Conservation (phyloP, 2,329 filamentous ascomycete genomes). For the Neofusicoccum sp. region DNA sequence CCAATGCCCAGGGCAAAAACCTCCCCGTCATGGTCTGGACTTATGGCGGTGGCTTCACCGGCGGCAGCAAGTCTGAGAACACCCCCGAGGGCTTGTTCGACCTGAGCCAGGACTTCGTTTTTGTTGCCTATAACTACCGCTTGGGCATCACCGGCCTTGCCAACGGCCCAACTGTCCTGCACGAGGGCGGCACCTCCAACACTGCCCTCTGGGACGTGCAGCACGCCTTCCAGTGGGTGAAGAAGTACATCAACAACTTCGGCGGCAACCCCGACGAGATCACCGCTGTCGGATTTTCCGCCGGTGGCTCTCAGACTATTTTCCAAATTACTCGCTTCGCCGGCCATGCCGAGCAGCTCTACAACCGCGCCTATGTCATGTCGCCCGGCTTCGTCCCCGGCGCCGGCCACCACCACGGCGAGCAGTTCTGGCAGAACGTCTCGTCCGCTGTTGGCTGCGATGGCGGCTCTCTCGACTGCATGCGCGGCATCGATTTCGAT, state of each 20-base stretch:
- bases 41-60: conserved; percentile 43
- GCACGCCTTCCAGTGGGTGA: conserved; percentile 50
- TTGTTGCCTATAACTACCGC: conserved; percentile 37
- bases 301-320: conserved; percentile 20
- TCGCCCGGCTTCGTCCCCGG: conserved; percentile 35
- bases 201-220: conserved; percentile 41
- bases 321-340: conserved; percentile 35
- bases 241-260: conserved; percentile 46
- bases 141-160: conserved; percentile 46
- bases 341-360: conserved; percentile 32
- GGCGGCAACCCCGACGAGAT: conserved; percentile 49
- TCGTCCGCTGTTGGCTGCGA: conserved; percentile 32
- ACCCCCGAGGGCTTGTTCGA: conserved; percentile 24
- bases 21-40: conserved; percentile 50
- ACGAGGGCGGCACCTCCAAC: conserved; percentile 45
- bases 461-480: conserved; percentile 31
- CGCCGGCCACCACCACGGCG: conserved; percentile 36
- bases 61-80: conserved; percentile 29
- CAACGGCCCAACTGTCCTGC: conserved; percentile 44
- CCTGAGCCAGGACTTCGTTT: conserved; percentile 41
- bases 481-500: conserved; percentile 31
- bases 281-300: conserved; percentile 45
- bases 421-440: conserved; percentile 34
- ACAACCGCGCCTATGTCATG: conserved; percentile 29
- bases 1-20: conserved; percentile 34